Conservation (phyloP, 2,329 filamentous ascomycete genomes). For the Stagonosporopsis chrysanthemi region DNA sequence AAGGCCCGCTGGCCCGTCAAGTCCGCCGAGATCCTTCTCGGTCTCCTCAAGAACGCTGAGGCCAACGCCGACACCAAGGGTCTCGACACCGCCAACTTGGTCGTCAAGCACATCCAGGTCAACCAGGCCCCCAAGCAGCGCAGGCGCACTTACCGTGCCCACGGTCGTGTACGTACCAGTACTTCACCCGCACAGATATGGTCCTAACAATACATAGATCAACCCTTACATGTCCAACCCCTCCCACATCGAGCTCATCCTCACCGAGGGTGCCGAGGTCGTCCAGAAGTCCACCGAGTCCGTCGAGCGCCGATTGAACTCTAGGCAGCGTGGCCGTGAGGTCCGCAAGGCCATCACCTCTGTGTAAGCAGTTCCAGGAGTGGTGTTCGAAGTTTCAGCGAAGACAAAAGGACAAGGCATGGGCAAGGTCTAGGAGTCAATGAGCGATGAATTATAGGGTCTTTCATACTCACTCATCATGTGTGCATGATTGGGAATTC, state of each 20-base stretch:
- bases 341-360: constrained; percentile 68
- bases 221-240: constrained; percentile 99
- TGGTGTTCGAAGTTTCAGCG: constrained; percentile 27
- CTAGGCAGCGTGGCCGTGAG: constrained; percentile 85
- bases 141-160: constrained; percentile 98
- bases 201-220: constrained; percentile 68
- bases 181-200: neutral
- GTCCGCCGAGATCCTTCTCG: constrained; percentile 97
- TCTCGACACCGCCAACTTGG: constrained; percentile 85
- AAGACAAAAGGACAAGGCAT: constrained; percentile 43
- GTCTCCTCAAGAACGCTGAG: constrained; percentile 72
- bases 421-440: constrained; percentile 50
- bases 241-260: constrained; percentile 99
- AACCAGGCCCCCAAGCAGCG: constrained; percentile 99
- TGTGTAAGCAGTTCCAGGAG: constrained; percentile 50
- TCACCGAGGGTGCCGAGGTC: constrained; percentile 95
- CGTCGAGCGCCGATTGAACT: constrained; percentile 77
- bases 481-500: constrained; percentile 50
- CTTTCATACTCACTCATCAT: constrained; percentile 46
- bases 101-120: constrained; percentile 99
- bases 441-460: constrained; percentile 51
- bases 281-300: constrained; percentile 86
- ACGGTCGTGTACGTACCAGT: constrained; percentile 88
- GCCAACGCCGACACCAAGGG: constrained; percentile 58
- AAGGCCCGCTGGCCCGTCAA: constrained; percentile 99